Evolutionary conservation across 2,329 filamentous ascomycete species (phyloP).

Genomic region (Alternaria angustiovoidea): DNA sequence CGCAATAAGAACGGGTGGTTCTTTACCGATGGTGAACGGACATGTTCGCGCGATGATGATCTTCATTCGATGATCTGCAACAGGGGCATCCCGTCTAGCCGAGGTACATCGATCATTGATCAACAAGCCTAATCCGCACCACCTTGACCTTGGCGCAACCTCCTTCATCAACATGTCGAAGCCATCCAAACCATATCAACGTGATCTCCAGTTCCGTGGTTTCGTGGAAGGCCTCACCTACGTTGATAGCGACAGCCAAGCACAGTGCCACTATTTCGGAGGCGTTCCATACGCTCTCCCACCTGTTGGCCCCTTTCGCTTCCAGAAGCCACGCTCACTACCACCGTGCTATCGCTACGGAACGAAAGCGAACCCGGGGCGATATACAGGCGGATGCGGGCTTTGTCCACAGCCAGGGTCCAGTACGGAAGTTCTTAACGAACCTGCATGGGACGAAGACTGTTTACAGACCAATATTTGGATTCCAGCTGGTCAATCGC

Average conservation of each 20-base stretch:
- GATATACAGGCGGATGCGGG: slow-evolving; percentile 52
- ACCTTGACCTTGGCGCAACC: neutral
- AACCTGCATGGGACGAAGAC: slow-evolving; percentile 58
- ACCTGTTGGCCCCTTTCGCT: slow-evolving; percentile 58
- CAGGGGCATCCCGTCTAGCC: slow-evolving; percentile 5
- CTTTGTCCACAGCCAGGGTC: slow-evolving; percentile 61
- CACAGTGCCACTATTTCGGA: slow-evolving; percentile 62
- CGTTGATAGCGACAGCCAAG: slow-evolving; percentile 38
- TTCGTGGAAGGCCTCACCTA: slow-evolving; percentile 61
- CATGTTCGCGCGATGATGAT: neutral
- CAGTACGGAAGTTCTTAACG: slow-evolving; percentile 24
- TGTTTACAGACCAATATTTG: slow-evolving; percentile 66
- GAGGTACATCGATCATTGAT: slow-evolving; percentile 5
- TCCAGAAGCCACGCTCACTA: slow-evolving; percentile 58
- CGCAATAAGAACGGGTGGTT: no score
- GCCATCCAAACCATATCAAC: slow-evolving; percentile 37
- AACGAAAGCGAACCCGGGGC: slow-evolving; percentile 56
- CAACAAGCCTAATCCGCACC: neutral
- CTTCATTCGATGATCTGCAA: neutral
- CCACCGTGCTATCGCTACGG: slow-evolving; percentile 62
- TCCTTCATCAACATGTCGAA: slow-evolving; percentile 23
- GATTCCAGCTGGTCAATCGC: slow-evolving; percentile 58
- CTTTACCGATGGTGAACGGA: neutral
- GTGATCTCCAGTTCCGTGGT: slow-evolving; percentile 56
- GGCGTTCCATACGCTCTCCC: slow-evolving; percentile 65